Base-by-base conservation (phyloP, 257 asterid species). In the Solanum arcanum region DNA sequence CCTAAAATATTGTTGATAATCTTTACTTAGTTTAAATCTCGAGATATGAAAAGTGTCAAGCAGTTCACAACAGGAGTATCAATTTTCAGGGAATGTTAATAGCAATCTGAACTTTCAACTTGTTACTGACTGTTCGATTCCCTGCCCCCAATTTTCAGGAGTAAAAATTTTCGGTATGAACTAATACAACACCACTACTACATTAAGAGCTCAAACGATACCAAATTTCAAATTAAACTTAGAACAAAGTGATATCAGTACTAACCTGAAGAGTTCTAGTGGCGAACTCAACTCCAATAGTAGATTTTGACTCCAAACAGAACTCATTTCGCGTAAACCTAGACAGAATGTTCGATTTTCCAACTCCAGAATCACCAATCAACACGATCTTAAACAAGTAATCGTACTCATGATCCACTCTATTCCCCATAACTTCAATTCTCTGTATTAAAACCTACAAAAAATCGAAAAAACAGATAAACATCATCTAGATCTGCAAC, bases 351-450 rank as follows among this genome's bases (percentile, higher is more conserved):
- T 78, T 78, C 10, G 84, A 78, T 27, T 78, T 78, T 12, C 84
- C 84, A 46, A 78, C 84, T 46, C 84, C 42, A 78, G 66, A 78
- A 78, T 78, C 66, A 8, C 42, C 84, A 46, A 78, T 78, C 84
- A 78, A 78, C 27, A 78, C 84, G 41, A 78, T 78, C 84, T 78
- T 78, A 78, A 46, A 78, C 66, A 78, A 37, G 64, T 78, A 78
- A 78, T 78, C 84, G 16, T 78, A 78, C 84, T 78, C 84, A 35
- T 78, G 84, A 46, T 78, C 84, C 66, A 78, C 84, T 78, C 84
- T 46, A 46, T 78, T 78, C 66, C 66, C 84, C 84, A 78, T 78
- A 31, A 37, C 82, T 78, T 15, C 5, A 5, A 27, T 27, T 39
- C 52, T 21, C 60, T 42, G 10, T 27, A 15, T 5, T 44, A 46